Conservation (phyloP, 768 basidiomycete genomes). For the Chalciporus pseudorubinellus region DNA sequence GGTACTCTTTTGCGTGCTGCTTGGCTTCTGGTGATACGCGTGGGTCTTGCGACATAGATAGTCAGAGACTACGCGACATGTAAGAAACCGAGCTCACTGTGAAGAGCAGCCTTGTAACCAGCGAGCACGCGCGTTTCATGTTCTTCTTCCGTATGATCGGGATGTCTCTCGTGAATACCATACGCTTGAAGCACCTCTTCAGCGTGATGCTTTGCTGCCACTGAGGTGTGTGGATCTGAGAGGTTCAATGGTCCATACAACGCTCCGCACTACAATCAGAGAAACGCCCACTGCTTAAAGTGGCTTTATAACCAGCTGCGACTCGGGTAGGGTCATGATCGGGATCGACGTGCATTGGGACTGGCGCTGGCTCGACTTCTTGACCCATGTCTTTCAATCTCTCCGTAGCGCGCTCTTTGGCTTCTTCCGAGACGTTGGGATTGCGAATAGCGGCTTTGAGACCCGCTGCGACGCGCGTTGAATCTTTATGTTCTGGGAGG, state of each 20-base stretch:
- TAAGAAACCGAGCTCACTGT: constrained; percentile 35
- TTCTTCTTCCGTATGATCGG: constrained; percentile 34
- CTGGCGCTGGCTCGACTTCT: constrained; percentile 3
- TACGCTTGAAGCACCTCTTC: constrained; percentile 50
- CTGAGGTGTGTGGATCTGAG: constrained; percentile 45
- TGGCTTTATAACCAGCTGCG: constrained; percentile 51
- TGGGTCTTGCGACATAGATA: constrained; percentile 33
- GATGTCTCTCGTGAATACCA: constrained; percentile 35
- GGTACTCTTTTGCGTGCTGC: constrained; percentile 42
- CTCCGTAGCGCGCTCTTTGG: constrained; percentile 47
- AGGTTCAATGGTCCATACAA: not conserved
- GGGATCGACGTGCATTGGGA: not conserved
- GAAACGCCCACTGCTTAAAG: constrained; percentile 38
- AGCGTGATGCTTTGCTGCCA: constrained; percentile 52
- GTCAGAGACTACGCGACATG: not conserved
- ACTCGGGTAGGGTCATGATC: constrained; percentile 21
- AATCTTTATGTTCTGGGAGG: constrained; percentile 37
- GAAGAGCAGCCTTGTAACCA: constrained; percentile 55
- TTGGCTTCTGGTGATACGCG: constrained; percentile 49
- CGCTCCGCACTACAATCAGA: not conserved
- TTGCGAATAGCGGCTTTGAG: constrained; percentile 59
- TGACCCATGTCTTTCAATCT: constrained; percentile 43
- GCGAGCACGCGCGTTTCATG: constrained; percentile 48
- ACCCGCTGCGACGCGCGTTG: constrained; percentile 50
- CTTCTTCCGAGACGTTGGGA: constrained; percentile 54